Evolutionary conservation across 495 filamentous ascomycete genomes (phyloP).

Genomic region (Evansstolkia leycettana): DNA sequence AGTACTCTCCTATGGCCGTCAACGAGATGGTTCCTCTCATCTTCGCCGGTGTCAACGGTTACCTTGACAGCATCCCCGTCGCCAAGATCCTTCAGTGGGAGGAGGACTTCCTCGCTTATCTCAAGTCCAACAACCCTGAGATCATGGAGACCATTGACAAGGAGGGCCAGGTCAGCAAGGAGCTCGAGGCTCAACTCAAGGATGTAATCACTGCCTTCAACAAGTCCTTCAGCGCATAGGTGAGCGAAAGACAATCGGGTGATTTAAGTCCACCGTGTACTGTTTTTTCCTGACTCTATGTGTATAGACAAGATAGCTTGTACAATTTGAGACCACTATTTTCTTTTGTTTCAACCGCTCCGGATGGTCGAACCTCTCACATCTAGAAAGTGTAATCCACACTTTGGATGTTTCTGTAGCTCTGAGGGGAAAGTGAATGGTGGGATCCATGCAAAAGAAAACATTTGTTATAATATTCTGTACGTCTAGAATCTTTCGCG

Average conservation of each 20-base stretch:
- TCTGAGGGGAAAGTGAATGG: constrained; percentile 7
- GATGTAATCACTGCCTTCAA: constrained; percentile 71
- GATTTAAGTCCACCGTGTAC: constrained; percentile 20
- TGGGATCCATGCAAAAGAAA: constrained; percentile 11
- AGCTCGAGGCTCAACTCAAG: constrained; percentile 77
- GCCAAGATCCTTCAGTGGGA: constrained; percentile 83
- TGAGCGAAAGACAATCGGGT: constrained; percentile 31
- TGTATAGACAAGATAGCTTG: constrained; percentile 44
- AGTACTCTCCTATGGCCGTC: constrained; percentile 97
- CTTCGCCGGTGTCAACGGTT: constrained; percentile 97
- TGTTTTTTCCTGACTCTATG: constrained; percentile 36
- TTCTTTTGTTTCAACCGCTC: constrained; percentile 23
- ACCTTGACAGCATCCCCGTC: constrained; percentile 78
- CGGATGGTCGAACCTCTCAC: constrained; percentile 8
- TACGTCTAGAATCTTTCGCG: constrained; percentile 38
- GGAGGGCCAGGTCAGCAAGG: constrained; percentile 94
- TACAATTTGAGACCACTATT: constrained; percentile 43
- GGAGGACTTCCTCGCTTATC: constrained; percentile 80
- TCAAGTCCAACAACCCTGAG: constrained; percentile 79
- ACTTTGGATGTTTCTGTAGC: constrained; percentile 9
- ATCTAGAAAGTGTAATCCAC: constrained; percentile 13
- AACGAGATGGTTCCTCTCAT: constrained; percentile 99
- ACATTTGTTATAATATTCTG: constrained; percentile 39
- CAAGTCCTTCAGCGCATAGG: constrained; percentile 72
- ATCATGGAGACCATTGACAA: constrained; percentile 81